Conservation (phyloP, 306 rosid species). For the Chamaecrista fasciculata region DNA sequence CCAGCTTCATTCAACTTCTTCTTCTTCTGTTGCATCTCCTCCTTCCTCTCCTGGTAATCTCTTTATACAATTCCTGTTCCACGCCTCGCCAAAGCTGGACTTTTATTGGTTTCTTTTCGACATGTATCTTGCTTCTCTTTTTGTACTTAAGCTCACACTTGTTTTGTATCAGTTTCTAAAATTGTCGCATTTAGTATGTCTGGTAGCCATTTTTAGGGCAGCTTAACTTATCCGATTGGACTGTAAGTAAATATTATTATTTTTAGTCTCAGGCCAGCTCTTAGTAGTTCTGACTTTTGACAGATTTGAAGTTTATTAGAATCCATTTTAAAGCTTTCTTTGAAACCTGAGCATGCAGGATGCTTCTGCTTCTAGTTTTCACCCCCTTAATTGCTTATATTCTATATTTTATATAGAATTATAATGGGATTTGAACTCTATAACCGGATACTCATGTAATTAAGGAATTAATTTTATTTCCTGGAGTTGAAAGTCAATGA, state of each 20-base stretch:
- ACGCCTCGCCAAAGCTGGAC: not conserved
- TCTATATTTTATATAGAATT: not conserved
- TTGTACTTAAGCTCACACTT: not conserved
- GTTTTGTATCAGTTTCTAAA: not conserved
- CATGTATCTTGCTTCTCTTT: not conserved
- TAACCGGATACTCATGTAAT: not conserved
- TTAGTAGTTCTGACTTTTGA: not conserved
- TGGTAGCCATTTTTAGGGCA: not conserved
- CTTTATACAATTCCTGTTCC: not conserved
- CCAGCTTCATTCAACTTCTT: conserved; percentile 37
- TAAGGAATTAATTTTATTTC: not conserved
- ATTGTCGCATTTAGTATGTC: not conserved
- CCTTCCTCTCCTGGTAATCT: conserved; percentile 20
- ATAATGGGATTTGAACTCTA: not conserved
- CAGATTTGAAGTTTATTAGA: not conserved
- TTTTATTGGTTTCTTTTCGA: not conserved
- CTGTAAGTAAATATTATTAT: not conserved
- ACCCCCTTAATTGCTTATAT: not conserved
- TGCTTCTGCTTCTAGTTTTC: not conserved
- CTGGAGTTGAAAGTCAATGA: not conserved
- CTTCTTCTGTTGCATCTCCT: conserved; percentile 4
- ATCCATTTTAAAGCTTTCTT: not conserved
- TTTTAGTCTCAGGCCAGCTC: not conserved
- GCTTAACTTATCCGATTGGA: not conserved
- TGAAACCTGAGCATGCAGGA: not conserved